Evolutionary conservation across 208 protist genomes (phyloP).

Genomic region (Leishmania guyanensis): DNA sequence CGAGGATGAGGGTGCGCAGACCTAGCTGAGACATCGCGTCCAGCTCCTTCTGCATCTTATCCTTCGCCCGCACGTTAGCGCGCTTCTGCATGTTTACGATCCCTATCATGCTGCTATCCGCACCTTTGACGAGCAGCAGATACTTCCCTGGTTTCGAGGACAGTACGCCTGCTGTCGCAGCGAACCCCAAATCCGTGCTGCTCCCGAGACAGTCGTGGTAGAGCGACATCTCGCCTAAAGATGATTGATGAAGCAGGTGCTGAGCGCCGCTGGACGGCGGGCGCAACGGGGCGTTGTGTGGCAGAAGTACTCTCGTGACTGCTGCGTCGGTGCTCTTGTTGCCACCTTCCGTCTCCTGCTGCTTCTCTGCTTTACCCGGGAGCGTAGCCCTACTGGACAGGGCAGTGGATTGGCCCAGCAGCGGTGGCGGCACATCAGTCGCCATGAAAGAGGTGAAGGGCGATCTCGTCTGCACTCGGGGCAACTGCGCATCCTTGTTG

Average conservation of each 20-base stretch:
- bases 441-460: background rate
- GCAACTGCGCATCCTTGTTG: background rate
- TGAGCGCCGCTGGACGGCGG: background rate
- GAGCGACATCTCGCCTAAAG: background rate
- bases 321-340: background rate
- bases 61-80: slow-evolving; percentile 33
- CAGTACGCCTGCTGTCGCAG: background rate
- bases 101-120: slow-evolving; percentile 84
- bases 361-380: background rate
- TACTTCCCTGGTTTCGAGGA: slow-evolving; percentile 21
- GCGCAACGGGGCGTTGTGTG: background rate
- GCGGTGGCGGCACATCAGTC: background rate
- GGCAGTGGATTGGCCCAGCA: background rate
- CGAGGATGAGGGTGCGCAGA: slow-evolving; percentile 80
- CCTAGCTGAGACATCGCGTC: slow-evolving; percentile 55
- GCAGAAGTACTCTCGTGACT: background rate
- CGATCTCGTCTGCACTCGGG: background rate
- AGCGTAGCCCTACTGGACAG: background rate
- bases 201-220: background rate
- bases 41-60: slow-evolving; percentile 47
- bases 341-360: background rate
- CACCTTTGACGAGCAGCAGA: slow-evolving; percentile 84
- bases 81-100: slow-evolving; percentile 60
- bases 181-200: background rate
- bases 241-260: background rate